Percentiles rank a stretch among this genome's conserved stretches.
phyloP scores from a whole-genome alignment of 2,329 filamentous ascomycete genomes.

The Lachnellula hyalina region DNA sequence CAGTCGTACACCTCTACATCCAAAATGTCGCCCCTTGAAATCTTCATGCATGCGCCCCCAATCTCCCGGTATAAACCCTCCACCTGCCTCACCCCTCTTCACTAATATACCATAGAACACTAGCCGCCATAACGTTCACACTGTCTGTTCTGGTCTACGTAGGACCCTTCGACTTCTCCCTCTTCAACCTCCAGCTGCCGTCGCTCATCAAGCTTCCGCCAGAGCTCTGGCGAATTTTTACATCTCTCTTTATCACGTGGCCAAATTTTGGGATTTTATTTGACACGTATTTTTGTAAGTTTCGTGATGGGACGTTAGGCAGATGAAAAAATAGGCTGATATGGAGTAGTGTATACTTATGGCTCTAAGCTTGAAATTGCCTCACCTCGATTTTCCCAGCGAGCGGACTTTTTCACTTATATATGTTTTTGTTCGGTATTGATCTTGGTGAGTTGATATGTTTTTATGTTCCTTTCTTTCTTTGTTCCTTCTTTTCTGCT shows the following conservation, averaged over 20 bases:
- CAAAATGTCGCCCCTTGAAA: constrained; percentile 5
- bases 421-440: constrained; percentile 51
- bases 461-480: not conserved
- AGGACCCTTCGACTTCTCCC: not conserved
- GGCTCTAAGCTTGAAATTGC: constrained; percentile 53
- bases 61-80: constrained; percentile 3
- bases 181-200: constrained; percentile 2
- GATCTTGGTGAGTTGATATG: constrained; percentile 52
- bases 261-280: constrained; percentile 44
- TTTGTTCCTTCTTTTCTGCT: not conserved
- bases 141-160: constrained; percentile 6
- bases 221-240: constrained; percentile 26
- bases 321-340: constrained; percentile 25
- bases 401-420: constrained; percentile 60
- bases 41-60: constrained; percentile 4
- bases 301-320: not conserved
- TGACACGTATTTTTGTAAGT: constrained; percentile 60
- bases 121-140: constrained; percentile 1
- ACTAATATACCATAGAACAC: not conserved
- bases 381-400: constrained; percentile 51
- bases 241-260: constrained; percentile 26
- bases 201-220: constrained; percentile 30
- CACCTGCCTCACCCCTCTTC: not conserved
- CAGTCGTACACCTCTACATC: not conserved
- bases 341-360: constrained; percentile 53